These are phyloP conservation scores for Podosphaera aphanis DNA, from an alignment of 2,329 filamentous ascomycete genomes.

Conservation along the genomic window DNA sequence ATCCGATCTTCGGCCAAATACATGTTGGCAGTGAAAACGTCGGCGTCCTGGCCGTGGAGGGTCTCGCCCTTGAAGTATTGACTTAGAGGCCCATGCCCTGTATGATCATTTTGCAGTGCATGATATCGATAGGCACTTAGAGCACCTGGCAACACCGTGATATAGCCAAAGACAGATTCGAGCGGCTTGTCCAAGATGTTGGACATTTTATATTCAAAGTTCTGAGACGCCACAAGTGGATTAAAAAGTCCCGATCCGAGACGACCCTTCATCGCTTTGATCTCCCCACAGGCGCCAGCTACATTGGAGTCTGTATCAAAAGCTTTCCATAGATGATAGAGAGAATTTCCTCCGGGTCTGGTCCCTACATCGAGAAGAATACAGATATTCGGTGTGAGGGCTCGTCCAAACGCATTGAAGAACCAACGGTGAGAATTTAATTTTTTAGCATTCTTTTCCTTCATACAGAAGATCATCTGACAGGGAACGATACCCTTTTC, in stretches of 20 bases:
- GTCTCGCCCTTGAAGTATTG: slow-evolving; percentile 99
- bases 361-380: slow-evolving; percentile 94
- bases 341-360: slow-evolving; percentile 61
- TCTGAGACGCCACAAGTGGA: slow-evolving; percentile 85
- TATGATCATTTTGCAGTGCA: slow-evolving; percentile 87
- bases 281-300: slow-evolving; percentile 88
- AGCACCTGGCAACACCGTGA: slow-evolving; percentile 85
- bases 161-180: slow-evolving; percentile 94
- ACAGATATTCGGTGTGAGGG: slow-evolving; percentile 86
- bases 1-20: slow-evolving; percentile 79
- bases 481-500: slow-evolving; percentile 97
- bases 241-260: slow-evolving; percentile 68
- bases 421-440: slow-evolving; percentile 98
- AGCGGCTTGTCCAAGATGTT: slow-evolving; percentile 96
- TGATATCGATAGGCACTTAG: slow-evolving; percentile 90
- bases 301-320: slow-evolving; percentile 97
- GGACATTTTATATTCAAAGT: slow-evolving; percentile 99
- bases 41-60: slow-evolving; percentile 80
- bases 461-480: slow-evolving; percentile 95
- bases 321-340: slow-evolving; percentile 98
- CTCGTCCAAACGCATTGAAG: slow-evolving; percentile 90
- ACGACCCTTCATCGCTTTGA: slow-evolving; percentile 87
- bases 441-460: slow-evolving; percentile 95
- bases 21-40: slow-evolving; percentile 96
- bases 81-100: slow-evolving; percentile 78